Evolutionary conservation across 1,139 yeast species (phyloP).

Genomic region (Taphrina betulina): DNA sequence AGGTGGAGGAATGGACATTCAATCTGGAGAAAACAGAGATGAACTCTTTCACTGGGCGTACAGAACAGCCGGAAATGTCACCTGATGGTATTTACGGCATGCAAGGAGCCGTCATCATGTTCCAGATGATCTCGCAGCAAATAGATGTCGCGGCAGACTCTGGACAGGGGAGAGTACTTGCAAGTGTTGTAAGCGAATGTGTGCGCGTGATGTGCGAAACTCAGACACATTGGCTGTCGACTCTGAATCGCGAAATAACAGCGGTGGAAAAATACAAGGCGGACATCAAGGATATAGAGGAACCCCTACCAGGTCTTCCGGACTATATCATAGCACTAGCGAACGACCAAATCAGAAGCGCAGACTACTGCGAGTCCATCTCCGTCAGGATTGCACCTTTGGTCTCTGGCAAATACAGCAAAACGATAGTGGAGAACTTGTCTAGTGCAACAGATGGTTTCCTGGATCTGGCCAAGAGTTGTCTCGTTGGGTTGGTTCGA

Average conservation of each 20-base stretch:
- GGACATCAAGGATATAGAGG: conserved; percentile 45
- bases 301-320: conserved; percentile 60
- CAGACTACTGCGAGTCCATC: conserved; percentile 74
- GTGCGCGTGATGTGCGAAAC: conserved; percentile 60
- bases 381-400: conserved; percentile 62
- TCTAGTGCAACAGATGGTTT: conserved; percentile 71
- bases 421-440: conserved; percentile 56
- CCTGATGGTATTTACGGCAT: conserved; percentile 62
- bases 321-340: conserved; percentile 84
- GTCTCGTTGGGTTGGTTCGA: conserved; percentile 61
- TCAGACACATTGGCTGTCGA: conserved; percentile 45
- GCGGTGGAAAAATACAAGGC: conserved; percentile 53
- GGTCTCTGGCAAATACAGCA: conserved; percentile 65
- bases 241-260: conserved; percentile 53
- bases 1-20: conserved; percentile 78
- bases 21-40: conserved; percentile 67
- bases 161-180: conserved; percentile 75
- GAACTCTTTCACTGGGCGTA: conserved; percentile 59
- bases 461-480: conserved; percentile 69
- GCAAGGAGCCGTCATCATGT: conserved; percentile 67
- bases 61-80: conserved; percentile 70
- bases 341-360: conserved; percentile 83
- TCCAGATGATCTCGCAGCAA: conserved; percentile 82
- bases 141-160: conserved; percentile 90
- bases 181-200: conserved; percentile 80